Base-by-base conservation (phyloP, 2,329 filamentous ascomycete genomes). In the Fusarium sp. region DNA sequence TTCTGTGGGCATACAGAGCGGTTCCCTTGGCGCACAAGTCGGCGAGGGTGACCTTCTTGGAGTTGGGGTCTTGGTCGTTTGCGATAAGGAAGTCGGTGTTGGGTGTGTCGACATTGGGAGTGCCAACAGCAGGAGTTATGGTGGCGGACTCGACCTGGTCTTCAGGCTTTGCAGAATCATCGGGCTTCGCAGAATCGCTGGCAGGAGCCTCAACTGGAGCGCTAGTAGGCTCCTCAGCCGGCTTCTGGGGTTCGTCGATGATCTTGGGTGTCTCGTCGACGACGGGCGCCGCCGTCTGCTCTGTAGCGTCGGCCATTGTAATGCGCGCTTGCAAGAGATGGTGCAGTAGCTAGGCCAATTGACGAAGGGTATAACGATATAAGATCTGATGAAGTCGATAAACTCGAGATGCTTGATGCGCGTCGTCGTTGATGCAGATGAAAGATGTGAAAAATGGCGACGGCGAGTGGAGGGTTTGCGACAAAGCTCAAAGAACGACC, bases 1-100 rank as follows among this genome's bases (percentile, higher is more conserved):
- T 94, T 85, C 96, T 97, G 80, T 95, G 92, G 25, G 93, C 92
- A 85, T 97, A 98, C 78, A 97, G 91, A 20, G 95, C 91, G 22
- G 94, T 92, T 45, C 94, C 97, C 81, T 93, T 93, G 70, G 93
- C 93, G 79, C 90, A 92, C 74, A 98, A 88, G 80, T 97, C 93
- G 71, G 92, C 90, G 54, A 97, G 89, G 43, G 91, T 92, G 68
- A 93, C 90, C 81, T 88, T 90, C 79, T 84, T 84, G 27, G 86
- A 88, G 67, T 86, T 86, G 76, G 81, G 75, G 71, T 87, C 86
- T 65, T 87, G 84, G 63, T 87, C 86, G 54, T 73, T 75, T 56
- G 78, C 81, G 47, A 78, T 76, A 35, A 68, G 71, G 61, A 76
- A 75, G 61, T 79, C 76, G 59, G 66, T 71, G 45, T 76, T 75